phyloP scores from a whole-genome alignment of 2,329 filamentous ascomycete species.

The Exophiala sideris region DNA sequence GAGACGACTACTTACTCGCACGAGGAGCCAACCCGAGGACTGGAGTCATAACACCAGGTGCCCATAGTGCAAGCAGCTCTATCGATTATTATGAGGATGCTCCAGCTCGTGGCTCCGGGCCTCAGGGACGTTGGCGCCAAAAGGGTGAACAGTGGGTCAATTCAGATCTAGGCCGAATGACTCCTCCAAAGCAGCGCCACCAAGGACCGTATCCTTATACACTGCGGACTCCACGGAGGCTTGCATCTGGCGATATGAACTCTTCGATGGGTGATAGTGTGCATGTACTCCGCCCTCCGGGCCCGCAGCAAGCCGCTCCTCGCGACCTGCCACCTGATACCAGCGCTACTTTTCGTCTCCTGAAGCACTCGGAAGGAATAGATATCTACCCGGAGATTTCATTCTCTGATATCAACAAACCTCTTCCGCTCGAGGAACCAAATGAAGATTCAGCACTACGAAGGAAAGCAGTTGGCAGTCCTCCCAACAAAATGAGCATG shows the following conservation, averaged over 20 bases:
- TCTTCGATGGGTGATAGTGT: not conserved
- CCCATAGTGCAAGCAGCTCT: slow-evolving; percentile 28
- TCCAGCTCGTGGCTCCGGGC: slow-evolving; percentile 12
- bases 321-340: not conserved
- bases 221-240: slow-evolving; percentile 15
- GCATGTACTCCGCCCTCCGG: not conserved
- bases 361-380: not conserved
- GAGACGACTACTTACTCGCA: slow-evolving; percentile 35
- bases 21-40: slow-evolving; percentile 37
- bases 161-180: slow-evolving; percentile 30
- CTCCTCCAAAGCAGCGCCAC: slow-evolving; percentile 16
- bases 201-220: slow-evolving; percentile 4
- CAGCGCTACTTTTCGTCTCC: not conserved
- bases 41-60: slow-evolving; percentile 37
- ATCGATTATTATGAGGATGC: slow-evolving; percentile 21
- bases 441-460: slow-evolving; percentile 7
- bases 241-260: not conserved
- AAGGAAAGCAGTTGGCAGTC: slow-evolving; percentile 27
- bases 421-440: not conserved
- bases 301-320: not conserved
- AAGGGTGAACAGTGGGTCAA: slow-evolving; percentile 38
- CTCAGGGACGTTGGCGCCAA: slow-evolving; percentile 33
- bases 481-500: not conserved
- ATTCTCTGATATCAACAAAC: not conserved
- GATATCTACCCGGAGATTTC: not conserved